These are phyloP conservation scores for Sporodiniella umbellata DNA, from an alignment of 371 early-diverging fungal species.

Conservation along the genomic window DNA sequence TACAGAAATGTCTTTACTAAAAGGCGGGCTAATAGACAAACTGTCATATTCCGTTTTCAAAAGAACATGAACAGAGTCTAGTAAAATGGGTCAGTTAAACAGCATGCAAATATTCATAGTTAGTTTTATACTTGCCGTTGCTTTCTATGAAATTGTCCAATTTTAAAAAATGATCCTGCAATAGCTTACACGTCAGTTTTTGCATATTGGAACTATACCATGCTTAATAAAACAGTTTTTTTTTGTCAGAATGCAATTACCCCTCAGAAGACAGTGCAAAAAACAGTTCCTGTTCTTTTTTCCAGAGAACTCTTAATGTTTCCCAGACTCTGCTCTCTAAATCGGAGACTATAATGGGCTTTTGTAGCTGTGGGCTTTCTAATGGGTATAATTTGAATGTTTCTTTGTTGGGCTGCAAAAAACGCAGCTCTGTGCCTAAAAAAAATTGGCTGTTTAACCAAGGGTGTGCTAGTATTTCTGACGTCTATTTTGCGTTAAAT, in stretches of 20 bases:
- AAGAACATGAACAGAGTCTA: slow-evolving; percentile 14
- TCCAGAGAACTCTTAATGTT: slow-evolving; percentile 30
- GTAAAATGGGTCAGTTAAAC: neutral
- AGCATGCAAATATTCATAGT: no score
- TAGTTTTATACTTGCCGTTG: slow-evolving; percentile 3
- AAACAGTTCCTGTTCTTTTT: slow-evolving; percentile 24
- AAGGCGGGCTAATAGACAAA: slow-evolving; percentile 27
- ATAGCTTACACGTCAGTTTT: slow-evolving; percentile 38
- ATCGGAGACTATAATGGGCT: slow-evolving; percentile 22
- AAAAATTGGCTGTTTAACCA: slow-evolving; percentile 40
- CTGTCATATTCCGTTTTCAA: slow-evolving; percentile 13
- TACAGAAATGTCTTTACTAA: slow-evolving; percentile 10
- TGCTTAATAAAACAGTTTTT: no score
- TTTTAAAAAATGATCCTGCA: slow-evolving; percentile 27
- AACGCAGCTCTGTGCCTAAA: slow-evolving; percentile 30
- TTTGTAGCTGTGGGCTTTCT: slow-evolving; percentile 15
- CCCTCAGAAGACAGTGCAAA: slow-evolving; percentile 14
- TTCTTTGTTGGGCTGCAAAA: slow-evolving; percentile 9
- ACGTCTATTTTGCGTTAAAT: slow-evolving; percentile 15
- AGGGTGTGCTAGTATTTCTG: slow-evolving; percentile 37
- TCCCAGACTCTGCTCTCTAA: slow-evolving; percentile 41
- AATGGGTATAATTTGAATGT: slow-evolving; percentile 12
- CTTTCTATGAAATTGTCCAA: slow-evolving; percentile 5
- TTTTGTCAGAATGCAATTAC: no score
- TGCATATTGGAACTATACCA: slow-evolving; percentile 34